Evolutionary conservation across 257 asterid genomes (phyloP).

Genomic region (Nicotiana paniculata): DNA sequence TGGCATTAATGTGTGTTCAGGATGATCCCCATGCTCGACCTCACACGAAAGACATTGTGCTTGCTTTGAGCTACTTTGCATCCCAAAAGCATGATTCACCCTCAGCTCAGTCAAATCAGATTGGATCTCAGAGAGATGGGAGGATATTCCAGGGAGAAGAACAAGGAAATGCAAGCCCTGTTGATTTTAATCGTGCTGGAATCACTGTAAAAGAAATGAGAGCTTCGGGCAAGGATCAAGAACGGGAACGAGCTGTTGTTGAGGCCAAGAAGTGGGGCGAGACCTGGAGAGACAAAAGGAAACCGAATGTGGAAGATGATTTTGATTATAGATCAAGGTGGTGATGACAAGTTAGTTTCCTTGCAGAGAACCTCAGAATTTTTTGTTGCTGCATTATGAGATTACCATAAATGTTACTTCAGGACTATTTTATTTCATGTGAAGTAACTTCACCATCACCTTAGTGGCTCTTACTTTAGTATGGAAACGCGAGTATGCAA

Average conservation of each 20-base stretch:
- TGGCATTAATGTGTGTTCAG: constrained; percentile 31
- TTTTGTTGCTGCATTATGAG: background rate
- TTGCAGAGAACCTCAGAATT: background rate
- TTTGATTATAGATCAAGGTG: constrained; percentile 8
- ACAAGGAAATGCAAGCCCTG: background rate
- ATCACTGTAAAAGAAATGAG: background rate
- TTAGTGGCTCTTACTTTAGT: background rate
- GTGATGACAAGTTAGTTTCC: background rate
- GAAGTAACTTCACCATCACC: background rate
- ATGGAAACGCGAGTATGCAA: background rate
- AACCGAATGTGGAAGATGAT: constrained; percentile 3
- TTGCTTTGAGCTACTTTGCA: constrained; percentile 20
- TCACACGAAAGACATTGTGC: constrained; percentile 24
- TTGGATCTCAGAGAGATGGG: background rate
- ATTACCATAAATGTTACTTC: background rate
- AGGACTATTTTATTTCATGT: background rate
- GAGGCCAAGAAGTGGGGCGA: constrained; percentile 57
- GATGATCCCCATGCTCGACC: constrained; percentile 25
- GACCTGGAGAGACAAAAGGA: constrained; percentile 32
- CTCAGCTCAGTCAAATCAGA: background rate
- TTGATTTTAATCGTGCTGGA: background rate
- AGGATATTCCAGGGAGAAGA: background rate
- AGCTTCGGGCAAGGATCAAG: constrained; percentile 14
- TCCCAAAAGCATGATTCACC: background rate
- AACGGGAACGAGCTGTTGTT: constrained; percentile 39